phyloP scores from a whole-genome alignment of 2,329 filamentous ascomycete species.

The Apiospora arundinis region DNA sequence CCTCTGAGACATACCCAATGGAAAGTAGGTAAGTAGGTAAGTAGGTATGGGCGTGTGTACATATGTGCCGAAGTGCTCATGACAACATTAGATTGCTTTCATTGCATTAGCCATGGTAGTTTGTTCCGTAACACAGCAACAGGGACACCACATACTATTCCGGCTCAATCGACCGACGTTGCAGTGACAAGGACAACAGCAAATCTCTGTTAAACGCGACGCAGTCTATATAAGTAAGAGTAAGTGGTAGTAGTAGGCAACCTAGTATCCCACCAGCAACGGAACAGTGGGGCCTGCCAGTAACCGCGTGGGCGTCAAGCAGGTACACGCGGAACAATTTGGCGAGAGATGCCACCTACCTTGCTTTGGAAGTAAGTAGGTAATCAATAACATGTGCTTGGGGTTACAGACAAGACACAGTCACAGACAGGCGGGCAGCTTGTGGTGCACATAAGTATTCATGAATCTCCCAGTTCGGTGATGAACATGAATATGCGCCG shows the following conservation, averaged over 20 bases:
- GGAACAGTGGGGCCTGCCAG: conserved; percentile 2
- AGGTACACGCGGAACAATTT: conserved; percentile 13
- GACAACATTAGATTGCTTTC: background rate
- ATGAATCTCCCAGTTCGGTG: background rate
- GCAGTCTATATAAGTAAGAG: background rate
- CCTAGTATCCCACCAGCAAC: too few species aligned
- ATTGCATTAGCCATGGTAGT: background rate
- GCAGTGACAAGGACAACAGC: conserved; percentile 12
- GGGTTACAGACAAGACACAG: background rate
- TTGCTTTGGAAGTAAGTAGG: background rate
- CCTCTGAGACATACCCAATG: too few species aligned
- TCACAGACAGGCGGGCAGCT: background rate
- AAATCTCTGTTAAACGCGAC: conserved; percentile 19
- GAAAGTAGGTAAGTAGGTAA: too few species aligned
- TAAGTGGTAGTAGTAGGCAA: too few species aligned
- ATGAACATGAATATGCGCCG: background rate
- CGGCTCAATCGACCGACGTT: conserved; percentile 16
- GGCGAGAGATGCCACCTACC: background rate
- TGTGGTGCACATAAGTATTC: background rate
- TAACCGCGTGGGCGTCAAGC: conserved; percentile 16
- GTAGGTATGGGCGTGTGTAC: background rate
- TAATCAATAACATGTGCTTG: background rate
- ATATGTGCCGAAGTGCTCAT: background rate
- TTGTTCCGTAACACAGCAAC: background rate
- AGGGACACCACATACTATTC: background rate